These are phyloP conservation scores for Sugiyamaella chiloensis DNA, from an alignment of 805 yeast species.

Conservation along the genomic window DNA sequence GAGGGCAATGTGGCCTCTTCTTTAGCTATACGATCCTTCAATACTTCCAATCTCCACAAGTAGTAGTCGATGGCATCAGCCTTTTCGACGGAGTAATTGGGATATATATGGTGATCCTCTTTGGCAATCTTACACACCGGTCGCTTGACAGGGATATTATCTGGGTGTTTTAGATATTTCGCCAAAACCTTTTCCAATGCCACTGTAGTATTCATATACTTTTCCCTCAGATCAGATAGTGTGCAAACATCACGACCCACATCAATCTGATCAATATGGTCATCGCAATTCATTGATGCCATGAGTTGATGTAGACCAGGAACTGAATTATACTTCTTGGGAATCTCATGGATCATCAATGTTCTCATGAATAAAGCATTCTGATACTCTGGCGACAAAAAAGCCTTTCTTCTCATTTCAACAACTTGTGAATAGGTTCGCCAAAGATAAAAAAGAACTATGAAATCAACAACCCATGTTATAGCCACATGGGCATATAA, in stretches of 20 bases:
- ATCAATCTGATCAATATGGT: conserved; percentile 25
- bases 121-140: conserved; percentile 23
- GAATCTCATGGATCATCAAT: conserved; percentile 32
- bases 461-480: conserved; percentile 31
- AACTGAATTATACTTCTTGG: conserved; percentile 25
- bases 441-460: conserved; percentile 31
- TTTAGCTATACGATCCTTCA: conserved; percentile 26
- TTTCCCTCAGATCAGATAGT: conserved; percentile 26
- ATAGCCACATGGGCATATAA: conserved; percentile 35
- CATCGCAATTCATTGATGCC: conserved; percentile 5
- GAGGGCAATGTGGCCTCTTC: conserved; percentile 3
- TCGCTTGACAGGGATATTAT: conserved; percentile 24
- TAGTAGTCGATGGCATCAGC: conserved; percentile 32
- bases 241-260: conserved; percentile 31
- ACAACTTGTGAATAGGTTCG: conserved; percentile 28
- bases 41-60: conserved; percentile 11
- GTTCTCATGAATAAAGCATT: conserved; percentile 31
- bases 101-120: conserved; percentile 16
- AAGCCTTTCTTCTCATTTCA: conserved; percentile 25
- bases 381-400: conserved; percentile 25
- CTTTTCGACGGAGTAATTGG: conserved; percentile 6
- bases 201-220: conserved; percentile 26
- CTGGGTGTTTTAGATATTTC: conserved; percentile 28
- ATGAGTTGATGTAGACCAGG: conserved; percentile 26
- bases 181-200: conserved; percentile 30